These are phyloP conservation scores for Radiomyces spectabilis DNA, from an alignment of 192 early-diverging fungal species.

Conservation along the genomic window DNA sequence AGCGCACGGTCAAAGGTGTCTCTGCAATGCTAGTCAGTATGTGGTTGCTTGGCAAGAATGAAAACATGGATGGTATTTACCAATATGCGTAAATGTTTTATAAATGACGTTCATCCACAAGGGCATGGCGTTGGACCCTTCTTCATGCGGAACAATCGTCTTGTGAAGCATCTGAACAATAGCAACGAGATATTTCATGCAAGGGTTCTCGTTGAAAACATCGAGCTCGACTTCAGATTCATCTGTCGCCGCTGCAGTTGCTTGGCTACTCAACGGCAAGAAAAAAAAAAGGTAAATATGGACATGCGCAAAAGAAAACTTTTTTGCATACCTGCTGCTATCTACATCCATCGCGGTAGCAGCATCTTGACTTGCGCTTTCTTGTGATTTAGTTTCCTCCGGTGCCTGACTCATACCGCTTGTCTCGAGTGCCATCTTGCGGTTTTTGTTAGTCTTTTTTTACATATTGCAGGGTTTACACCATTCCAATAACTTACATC, in stretches of 20 bases:
- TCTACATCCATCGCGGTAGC: too few relatives aligned
- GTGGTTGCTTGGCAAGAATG: not conserved
- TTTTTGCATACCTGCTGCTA: too few relatives aligned
- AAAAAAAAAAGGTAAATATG: not conserved
- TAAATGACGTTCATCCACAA: constrained; percentile 57
- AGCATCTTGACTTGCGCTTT: not conserved
- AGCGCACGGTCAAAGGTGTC: constrained; percentile 44
- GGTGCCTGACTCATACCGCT: not conserved
- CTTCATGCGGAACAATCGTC: constrained; percentile 27
- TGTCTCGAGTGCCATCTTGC: not conserved
- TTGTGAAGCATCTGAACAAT: constrained; percentile 47
- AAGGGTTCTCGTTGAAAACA: constrained; percentile 51
- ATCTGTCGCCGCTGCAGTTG: too few relatives aligned
- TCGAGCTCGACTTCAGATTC: constrained; percentile 39
- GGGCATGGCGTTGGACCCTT: constrained; percentile 36
- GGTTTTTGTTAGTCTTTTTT: too few relatives aligned
- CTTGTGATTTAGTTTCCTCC: not conserved
- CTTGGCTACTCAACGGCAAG: not conserved
- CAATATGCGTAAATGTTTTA: constrained; percentile 33
- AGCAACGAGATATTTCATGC: constrained; percentile 53
- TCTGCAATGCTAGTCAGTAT: constrained; percentile 10
- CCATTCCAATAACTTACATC: not conserved
- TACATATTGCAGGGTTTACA: not conserved
- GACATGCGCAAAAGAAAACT: not conserved
- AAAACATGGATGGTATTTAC: constrained; percentile 14